phyloP scores from a whole-genome alignment of 2,329 filamentous ascomycete species.

The Claviceps monticola region DNA sequence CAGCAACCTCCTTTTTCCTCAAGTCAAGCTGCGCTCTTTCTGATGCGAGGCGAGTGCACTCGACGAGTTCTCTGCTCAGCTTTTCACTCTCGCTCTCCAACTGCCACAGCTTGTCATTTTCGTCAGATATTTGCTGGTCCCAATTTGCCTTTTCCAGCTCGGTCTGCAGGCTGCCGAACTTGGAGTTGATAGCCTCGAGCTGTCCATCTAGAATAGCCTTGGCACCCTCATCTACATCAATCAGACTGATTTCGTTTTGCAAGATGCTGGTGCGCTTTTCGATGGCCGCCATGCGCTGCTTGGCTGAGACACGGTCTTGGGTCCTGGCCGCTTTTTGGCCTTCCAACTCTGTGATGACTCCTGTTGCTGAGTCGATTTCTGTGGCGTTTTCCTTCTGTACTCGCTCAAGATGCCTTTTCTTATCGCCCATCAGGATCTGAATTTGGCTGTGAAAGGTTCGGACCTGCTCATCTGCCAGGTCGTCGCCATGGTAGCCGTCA shows the following conservation, averaged over 20 bases:
- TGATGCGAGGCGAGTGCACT: slow-evolving; percentile 66
- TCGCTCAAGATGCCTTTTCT: slow-evolving; percentile 63
- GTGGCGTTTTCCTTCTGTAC: slow-evolving; percentile 57
- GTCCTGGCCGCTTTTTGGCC: slow-evolving; percentile 57
- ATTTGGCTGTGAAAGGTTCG: slow-evolving; percentile 66
- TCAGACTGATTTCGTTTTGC: slow-evolving; percentile 54
- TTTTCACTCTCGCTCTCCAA: slow-evolving; percentile 60
- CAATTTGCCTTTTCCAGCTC: slow-evolving; percentile 50
- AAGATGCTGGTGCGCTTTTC: slow-evolving; percentile 54
- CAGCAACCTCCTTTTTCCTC: slow-evolving; percentile 64
- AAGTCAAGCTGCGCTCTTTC: slow-evolving; percentile 76
- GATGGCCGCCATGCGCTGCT: slow-evolving; percentile 57
- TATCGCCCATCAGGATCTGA: slow-evolving; percentile 60
- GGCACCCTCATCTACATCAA: slow-evolving; percentile 74
- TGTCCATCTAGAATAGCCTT: slow-evolving; percentile 65
- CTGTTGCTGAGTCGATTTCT: slow-evolving; percentile 63
- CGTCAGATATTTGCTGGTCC: slow-evolving; percentile 55
- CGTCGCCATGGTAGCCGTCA: slow-evolving; percentile 67
- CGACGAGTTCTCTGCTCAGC: slow-evolving; percentile 67
- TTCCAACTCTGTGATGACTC: slow-evolving; percentile 57
- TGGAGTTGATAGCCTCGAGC: slow-evolving; percentile 52
- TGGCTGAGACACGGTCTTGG: slow-evolving; percentile 61
- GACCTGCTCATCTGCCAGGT: slow-evolving; percentile 61
- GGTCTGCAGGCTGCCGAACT: slow-evolving; percentile 47
- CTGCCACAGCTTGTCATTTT: slow-evolving; percentile 49